Percentiles rank a stretch among this genome's conserved stretches.
These are phyloP conservation scores for Aphanomyces stellatus DNA, from an alignment of 352 stramenopile genomes.

Conservation along the genomic window DNA sequence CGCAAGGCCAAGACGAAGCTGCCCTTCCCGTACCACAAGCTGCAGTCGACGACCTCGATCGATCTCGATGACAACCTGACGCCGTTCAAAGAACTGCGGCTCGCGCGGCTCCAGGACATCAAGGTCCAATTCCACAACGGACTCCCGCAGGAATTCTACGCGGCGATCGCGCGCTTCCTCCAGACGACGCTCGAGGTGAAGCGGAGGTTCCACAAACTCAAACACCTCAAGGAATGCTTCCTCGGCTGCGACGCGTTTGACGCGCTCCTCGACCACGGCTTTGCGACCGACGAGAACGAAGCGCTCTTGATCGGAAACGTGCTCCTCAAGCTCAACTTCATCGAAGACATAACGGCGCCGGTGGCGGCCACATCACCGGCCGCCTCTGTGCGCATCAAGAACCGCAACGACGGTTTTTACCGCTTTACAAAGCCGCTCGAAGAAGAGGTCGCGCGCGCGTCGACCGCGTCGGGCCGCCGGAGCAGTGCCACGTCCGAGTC, in stretches of 20 bases:
- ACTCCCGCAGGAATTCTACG: slow-evolving; percentile 69
- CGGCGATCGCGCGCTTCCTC: slow-evolving; percentile 59
- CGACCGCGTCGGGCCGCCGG: too few species aligned
- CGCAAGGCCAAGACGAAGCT: slow-evolving; percentile 1
- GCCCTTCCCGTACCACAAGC: slow-evolving; percentile 19
- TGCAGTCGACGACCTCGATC: slow-evolving; percentile 10
- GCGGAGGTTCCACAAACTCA: slow-evolving; percentile 74
- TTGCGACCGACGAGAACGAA: slow-evolving; percentile 63
- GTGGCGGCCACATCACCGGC: too few species aligned
- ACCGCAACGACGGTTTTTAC: slow-evolving; percentile 81
- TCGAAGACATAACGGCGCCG: slow-evolving; percentile 71
- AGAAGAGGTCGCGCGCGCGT: too few species aligned
- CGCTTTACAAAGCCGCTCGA: slow-evolving; percentile 70
- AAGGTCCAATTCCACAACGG: slow-evolving; percentile 74
- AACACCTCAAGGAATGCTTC: slow-evolving; percentile 83
- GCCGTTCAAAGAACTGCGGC: slow-evolving; percentile 53
- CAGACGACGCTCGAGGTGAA: slow-evolving; percentile 69
- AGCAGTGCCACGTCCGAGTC: too few species aligned
- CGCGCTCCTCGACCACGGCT: slow-evolving; percentile 64
- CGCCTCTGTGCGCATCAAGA: slow-evolving; percentile 79
- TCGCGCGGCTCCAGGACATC: slow-evolving; percentile 67
- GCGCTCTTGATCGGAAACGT: slow-evolving; percentile 68
- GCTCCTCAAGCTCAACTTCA: slow-evolving; percentile 68
- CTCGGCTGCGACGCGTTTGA: slow-evolving; percentile 62
- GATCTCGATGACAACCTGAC: slow-evolving; percentile 34